Conservation (phyloP, 768 basidiomycete genomes). For the Suillus plorans region DNA sequence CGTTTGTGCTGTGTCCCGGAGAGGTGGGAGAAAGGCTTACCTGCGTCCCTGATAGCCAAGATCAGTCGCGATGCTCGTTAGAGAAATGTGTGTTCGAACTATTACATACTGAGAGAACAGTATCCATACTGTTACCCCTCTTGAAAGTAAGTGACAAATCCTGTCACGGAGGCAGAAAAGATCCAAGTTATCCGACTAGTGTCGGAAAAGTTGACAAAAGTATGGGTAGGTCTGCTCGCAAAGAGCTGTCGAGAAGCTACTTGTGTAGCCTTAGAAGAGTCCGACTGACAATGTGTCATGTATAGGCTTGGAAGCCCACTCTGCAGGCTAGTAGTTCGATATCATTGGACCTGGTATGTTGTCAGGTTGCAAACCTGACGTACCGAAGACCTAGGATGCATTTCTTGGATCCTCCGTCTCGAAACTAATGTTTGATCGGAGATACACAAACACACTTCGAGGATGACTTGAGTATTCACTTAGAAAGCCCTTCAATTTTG, state of each 20-base stretch:
- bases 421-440: conserved; percentile 18
- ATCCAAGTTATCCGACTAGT: conserved; percentile 13
- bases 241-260: conserved; percentile 15
- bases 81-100: not conserved
- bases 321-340: conserved; percentile 9
- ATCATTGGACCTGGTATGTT: not conserved
- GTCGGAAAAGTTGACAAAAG: conserved; percentile 24
- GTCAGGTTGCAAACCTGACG: conserved; percentile 10
- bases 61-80: not conserved
- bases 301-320: conserved; percentile 25
- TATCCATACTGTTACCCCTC: conserved; percentile 17
- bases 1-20: conserved; percentile 54
- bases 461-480: conserved; percentile 12
- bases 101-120: not conserved
- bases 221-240: conserved; percentile 15
- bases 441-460: not conserved
- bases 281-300: conserved; percentile 12
- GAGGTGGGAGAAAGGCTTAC: not conserved
- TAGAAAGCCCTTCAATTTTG: conserved; percentile 20
- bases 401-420: conserved; percentile 25
- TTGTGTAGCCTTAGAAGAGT: conserved; percentile 8
- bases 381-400: conserved; percentile 28
- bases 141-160: conserved; percentile 34
- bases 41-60: not conserved
- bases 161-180: conserved; percentile 28